Conservation (phyloP, 768 basidiomycete genomes). For the Strobilomyces echinocephalus region DNA sequence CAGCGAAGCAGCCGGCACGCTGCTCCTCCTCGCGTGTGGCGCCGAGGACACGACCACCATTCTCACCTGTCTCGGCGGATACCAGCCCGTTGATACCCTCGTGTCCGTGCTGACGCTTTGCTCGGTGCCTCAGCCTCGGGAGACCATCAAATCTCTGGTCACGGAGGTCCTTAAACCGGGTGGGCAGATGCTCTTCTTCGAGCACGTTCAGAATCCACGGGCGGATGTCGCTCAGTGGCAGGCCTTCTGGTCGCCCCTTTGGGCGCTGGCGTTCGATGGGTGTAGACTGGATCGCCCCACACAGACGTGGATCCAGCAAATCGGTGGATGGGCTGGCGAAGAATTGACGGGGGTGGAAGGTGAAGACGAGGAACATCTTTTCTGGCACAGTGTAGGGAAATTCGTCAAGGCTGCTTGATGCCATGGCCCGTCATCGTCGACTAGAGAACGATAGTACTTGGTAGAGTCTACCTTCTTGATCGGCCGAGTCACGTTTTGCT, state of each 20-base stretch:
- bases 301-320: slow-evolving; percentile 40
- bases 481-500: too few species aligned
- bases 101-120: slow-evolving; percentile 65
- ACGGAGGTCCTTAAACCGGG: slow-evolving; percentile 56
- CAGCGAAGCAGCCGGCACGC: slow-evolving; percentile 45
- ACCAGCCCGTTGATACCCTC: slow-evolving; percentile 51
- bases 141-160: slow-evolving; percentile 43
- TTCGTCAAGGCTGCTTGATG: slow-evolving; percentile 44
- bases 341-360: slow-evolving; percentile 45
- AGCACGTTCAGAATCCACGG: slow-evolving; percentile 58
- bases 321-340: slow-evolving; percentile 46
- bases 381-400: slow-evolving; percentile 55
- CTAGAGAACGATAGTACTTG: too few species aligned
- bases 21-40: slow-evolving; percentile 58
- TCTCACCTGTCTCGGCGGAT: slow-evolving; percentile 34
- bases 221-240: slow-evolving; percentile 69
- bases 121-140: slow-evolving; percentile 53
- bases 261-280: slow-evolving; percentile 56
- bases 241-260: slow-evolving; percentile 65
- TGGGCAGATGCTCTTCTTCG: slow-evolving; percentile 62
- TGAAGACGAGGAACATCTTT: slow-evolving; percentile 54
- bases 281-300: slow-evolving; percentile 60
- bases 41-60: slow-evolving; percentile 56
- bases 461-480: too few species aligned
- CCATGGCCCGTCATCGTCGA: too few species aligned